Evolutionary conservation across 805 yeast species (phyloP).

Genomic region (Spathaspora passalidarum): DNA sequence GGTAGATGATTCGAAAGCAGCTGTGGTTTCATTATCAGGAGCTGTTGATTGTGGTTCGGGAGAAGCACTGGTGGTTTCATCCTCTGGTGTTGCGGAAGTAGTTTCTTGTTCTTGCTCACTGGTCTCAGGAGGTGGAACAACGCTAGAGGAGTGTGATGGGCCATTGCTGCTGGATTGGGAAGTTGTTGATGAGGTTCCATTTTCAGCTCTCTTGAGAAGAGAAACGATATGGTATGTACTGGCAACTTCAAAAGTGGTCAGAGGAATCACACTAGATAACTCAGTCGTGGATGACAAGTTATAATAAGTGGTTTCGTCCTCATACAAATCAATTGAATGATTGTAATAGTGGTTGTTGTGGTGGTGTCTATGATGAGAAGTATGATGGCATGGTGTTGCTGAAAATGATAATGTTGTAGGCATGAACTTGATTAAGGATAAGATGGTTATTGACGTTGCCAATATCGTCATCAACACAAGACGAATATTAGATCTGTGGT

Average conservation of each 20-base stretch:
- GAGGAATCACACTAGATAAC: too few species aligned
- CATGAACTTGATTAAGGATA: neutral
- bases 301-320: too few species aligned
- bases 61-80: conserved; percentile 8
- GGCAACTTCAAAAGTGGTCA: too few species aligned
- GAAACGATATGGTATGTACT: too few species aligned
- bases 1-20: conserved; percentile 12
- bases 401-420: neutral
- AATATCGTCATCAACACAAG: conserved; percentile 2
- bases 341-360: conserved; percentile 1
- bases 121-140: conserved; percentile 2
- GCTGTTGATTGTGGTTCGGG: neutral
- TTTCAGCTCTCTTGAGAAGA: neutral
- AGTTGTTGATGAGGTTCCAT: neutral
- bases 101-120: neutral
- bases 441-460: conserved; percentile 1
- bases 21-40: conserved; percentile 16
- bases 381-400: conserved; percentile 1
- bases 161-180: too few species aligned
- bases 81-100: conserved; percentile 4
- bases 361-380: conserved; percentile 1
- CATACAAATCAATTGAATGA: neutral
- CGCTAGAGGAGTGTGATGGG: neutral
- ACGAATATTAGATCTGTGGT: neutral
- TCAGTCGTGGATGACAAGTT: too few species aligned